phyloP scores from a whole-genome alignment of 2,329 filamentous ascomycete genomes.

The Canariomyces notabilis region DNA sequence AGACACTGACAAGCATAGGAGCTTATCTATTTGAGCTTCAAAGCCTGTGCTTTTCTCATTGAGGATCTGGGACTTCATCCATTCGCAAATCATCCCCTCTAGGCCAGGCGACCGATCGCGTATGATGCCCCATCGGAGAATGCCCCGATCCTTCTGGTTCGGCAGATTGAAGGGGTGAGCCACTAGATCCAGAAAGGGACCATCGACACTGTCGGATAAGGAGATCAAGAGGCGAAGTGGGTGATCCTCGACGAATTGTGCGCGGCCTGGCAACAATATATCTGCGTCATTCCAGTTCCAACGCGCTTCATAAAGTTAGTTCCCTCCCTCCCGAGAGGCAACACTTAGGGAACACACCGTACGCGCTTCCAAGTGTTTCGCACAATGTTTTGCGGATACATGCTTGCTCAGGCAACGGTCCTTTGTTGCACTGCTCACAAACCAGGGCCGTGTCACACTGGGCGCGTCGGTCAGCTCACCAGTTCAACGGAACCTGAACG shows the following conservation, averaged over 20 bases:
- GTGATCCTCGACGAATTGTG: conserved; percentile 1
- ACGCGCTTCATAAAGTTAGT: conserved; percentile 11
- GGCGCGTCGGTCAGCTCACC: conserved; percentile 16
- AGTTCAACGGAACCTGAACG: not conserved
- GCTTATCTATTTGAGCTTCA: conserved; percentile 16
- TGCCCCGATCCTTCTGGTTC: not conserved
- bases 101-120: not conserved
- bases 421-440: conserved; percentile 9
- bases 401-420: not conserved
- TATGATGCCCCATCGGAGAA: not conserved
- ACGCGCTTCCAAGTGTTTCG: not conserved
- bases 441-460: conserved; percentile 9
- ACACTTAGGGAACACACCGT: conserved; percentile 12
- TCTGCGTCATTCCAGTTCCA: conserved; percentile 15
- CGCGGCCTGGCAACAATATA: conserved; percentile 1
- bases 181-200: conserved; percentile 7
- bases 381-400: conserved; percentile 11
- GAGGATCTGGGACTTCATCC: conserved; percentile 14
- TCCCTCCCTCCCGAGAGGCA: no score
- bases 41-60: conserved; percentile 7
- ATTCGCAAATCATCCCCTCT: conserved; percentile 4
- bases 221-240: conserved; percentile 5
- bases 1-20: conserved; percentile 12
- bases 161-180: conserved; percentile 6
- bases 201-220: conserved; percentile 7